Evolutionary conservation across 75 land plant species (phyloP).

Genomic region (Adiantum capillusveneris): DNA sequence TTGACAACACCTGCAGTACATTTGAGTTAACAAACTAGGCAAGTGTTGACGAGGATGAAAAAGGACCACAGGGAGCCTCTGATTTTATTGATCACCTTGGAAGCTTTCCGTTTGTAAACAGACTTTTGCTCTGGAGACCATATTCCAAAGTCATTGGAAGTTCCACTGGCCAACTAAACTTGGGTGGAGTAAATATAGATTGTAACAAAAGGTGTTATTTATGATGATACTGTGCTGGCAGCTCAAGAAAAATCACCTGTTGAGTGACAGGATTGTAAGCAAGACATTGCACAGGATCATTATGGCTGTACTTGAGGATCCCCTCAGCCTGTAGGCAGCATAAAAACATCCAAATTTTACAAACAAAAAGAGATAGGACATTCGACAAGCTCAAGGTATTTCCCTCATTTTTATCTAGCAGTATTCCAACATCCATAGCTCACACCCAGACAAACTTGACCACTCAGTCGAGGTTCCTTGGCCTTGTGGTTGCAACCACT

Average conservation of each 20-base stretch:
- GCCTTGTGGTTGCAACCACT: too few species aligned
- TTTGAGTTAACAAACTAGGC: not conserved
- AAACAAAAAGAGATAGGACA: too few species aligned
- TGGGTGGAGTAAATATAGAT: too few species aligned
- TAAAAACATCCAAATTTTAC: too few species aligned
- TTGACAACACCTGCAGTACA: constrained; percentile 22
- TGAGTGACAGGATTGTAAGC: constrained; percentile 40
- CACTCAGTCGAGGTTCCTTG: too few species aligned
- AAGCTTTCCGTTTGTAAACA: constrained; percentile 28
- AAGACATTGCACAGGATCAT: constrained; percentile 33
- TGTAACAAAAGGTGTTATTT: too few species aligned
- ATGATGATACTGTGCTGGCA: too few species aligned
- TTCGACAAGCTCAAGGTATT: too few species aligned
- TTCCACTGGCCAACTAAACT: constrained; percentile 33
- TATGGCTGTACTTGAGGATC: constrained; percentile 36
- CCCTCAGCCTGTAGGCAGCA: constrained; percentile 28
- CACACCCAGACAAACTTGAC: too few species aligned
- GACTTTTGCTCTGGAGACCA: constrained; percentile 46
- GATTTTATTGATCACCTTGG: constrained; percentile 17
- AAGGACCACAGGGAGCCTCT: not conserved
- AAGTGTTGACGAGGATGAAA: not conserved
- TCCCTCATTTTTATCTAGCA: too few species aligned
- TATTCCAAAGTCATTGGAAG: constrained; percentile 32
- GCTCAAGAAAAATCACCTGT: constrained; percentile 20
- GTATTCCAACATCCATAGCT: too few species aligned